phyloP scores from a whole-genome alignment of 2,329 filamentous ascomycete genomes.

The Nothopassalora personata region DNA sequence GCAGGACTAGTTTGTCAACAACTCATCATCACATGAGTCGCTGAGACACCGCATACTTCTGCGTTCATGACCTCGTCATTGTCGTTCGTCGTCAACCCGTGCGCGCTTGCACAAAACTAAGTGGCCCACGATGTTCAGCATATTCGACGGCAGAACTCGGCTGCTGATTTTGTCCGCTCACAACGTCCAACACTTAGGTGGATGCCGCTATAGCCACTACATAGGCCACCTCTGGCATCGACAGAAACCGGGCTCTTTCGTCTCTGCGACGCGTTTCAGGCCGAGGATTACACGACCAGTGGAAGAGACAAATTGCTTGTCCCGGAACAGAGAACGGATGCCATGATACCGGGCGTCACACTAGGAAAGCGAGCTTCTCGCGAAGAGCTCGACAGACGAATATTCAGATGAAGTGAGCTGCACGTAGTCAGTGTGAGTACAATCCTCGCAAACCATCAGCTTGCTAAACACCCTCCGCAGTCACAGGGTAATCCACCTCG shows the following conservation, averaged over 20 bases:
- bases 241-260: neutral
- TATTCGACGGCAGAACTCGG: neutral
- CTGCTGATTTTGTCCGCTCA: neutral
- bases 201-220: neutral
- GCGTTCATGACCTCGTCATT: neutral
- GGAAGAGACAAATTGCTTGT: neutral
- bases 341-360: neutral
- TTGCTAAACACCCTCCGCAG: neutral
- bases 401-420: neutral
- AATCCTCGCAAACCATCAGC: no score
- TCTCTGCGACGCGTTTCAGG: neutral
- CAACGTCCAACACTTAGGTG: neutral
- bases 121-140: neutral
- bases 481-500: neutral
- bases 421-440: neutral
- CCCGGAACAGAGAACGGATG: neutral
- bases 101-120: neutral
- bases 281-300: neutral
- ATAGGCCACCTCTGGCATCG: neutral
- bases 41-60: neutral
- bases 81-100: neutral
- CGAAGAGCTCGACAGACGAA: neutral
- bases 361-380: neutral
- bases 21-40: neutral
- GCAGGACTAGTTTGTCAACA: no score